Evolutionary conservation across 75 land plant genomes (phyloP).

Genomic region (Ceratopteris richardii): DNA sequence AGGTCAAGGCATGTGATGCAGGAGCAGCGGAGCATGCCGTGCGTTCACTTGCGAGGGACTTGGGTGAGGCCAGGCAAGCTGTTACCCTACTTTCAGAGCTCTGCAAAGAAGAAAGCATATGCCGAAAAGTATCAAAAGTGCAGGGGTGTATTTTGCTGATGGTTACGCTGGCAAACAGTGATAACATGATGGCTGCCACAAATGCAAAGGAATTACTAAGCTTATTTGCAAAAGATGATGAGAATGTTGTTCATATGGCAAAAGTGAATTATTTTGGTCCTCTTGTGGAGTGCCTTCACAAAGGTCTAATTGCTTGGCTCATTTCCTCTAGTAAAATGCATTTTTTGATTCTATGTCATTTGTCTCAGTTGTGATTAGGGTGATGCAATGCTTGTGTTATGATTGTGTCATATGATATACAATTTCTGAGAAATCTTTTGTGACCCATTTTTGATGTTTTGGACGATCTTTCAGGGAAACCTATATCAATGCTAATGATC

Average conservation of each 20-base stretch:
- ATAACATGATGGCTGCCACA: conserved; percentile 28
- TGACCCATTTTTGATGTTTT: not conserved
- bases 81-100: conserved; percentile 46
- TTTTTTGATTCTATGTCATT: not conserved
- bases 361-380: no score
- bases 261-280: conserved; percentile 57
- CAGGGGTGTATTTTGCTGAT: conserved; percentile 52
- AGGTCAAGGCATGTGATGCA: conserved; percentile 33
- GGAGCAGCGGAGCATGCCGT: conserved; percentile 29
- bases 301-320: conserved; percentile 26
- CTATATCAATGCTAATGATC: not conserved
- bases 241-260: conserved; percentile 63
- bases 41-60: conserved; percentile 37
- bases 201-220: conserved; percentile 36
- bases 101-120: conserved; percentile 10
- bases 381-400: no score
- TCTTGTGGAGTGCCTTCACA: conserved; percentile 33
- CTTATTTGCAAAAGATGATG: conserved; percentile 34
- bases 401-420: no score
- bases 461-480: not conserved
- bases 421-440: no score
- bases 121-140: conserved; percentile 38
- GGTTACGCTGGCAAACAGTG: conserved; percentile 33
- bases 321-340: not conserved
- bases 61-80: conserved; percentile 46